phyloP scores from a whole-genome alignment of 2,329 filamentous ascomycete species.

The Blastomyces silverae region DNA sequence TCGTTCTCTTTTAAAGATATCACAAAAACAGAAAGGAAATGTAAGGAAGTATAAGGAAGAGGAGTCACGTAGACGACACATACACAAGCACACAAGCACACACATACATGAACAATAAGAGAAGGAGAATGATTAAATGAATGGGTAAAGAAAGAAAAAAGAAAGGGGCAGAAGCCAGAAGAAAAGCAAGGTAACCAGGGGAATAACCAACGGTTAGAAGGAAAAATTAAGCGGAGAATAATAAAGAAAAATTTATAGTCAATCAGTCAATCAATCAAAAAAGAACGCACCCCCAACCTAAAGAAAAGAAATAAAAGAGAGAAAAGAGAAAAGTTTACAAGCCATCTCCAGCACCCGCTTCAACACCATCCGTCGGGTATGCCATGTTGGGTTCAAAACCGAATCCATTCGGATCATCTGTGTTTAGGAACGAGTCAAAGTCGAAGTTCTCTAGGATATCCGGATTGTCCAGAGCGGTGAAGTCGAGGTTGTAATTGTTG shows the following conservation, averaged over 20 bases:
- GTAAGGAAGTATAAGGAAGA: not conserved
- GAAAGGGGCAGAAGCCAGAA: not conserved
- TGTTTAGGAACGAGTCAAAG: slow-evolving; percentile 61
- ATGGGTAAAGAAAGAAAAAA: not conserved
- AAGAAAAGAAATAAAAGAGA: not conserved
- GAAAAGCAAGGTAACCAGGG: not conserved
- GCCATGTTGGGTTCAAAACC: slow-evolving; percentile 39
- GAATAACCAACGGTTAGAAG: not conserved
- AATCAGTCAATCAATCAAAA: not conserved
- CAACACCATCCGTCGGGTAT: slow-evolving; percentile 38
- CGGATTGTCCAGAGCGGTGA: slow-evolving; percentile 41
- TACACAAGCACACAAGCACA: not conserved
- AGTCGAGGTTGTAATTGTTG: slow-evolving; percentile 37
- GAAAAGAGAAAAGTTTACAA: slow-evolving; percentile 28
- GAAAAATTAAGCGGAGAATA: not conserved
- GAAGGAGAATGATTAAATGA: not conserved
- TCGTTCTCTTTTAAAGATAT: slow-evolving; percentile 3
- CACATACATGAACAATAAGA: not conserved
- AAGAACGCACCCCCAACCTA: not conserved
- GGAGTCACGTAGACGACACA: too few species aligned
- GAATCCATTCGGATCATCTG: slow-evolving; percentile 43
- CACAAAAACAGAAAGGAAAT: not conserved
- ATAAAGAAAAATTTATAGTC: not conserved
- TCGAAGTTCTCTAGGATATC: slow-evolving; percentile 53
- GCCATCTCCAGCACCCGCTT: slow-evolving; percentile 37